These are phyloP conservation scores for Starmerella cellae DNA, from an alignment of 805 yeast genomes.

Conservation along the genomic window DNA sequence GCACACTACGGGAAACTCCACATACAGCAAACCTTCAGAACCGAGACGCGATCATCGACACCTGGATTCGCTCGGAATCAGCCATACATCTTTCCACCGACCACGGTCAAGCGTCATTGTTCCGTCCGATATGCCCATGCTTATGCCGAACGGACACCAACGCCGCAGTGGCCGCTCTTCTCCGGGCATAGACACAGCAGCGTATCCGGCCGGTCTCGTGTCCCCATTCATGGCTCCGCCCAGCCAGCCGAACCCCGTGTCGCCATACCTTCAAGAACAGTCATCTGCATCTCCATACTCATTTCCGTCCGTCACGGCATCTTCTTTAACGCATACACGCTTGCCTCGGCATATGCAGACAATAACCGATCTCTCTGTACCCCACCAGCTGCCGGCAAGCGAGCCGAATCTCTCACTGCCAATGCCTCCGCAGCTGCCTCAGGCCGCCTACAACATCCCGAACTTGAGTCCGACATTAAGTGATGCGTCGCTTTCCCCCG, in stretches of 20 bases:
- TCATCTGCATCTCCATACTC: too few species aligned
- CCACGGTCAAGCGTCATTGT: slow-evolving; percentile 9
- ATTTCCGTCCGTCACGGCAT: too few species aligned
- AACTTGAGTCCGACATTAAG: slow-evolving; percentile 16
- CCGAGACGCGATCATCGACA: neutral
- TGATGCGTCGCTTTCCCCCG: slow-evolving; percentile 15
- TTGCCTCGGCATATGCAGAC: too few species aligned
- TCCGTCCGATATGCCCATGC: too few species aligned
- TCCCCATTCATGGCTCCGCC: slow-evolving; percentile 5
- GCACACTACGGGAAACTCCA: too few species aligned
- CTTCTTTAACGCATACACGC: too few species aligned
- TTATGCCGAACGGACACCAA: too few species aligned
- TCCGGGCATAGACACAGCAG: too few species aligned
- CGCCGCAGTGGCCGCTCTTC: neutral
- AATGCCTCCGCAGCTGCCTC: neutral
- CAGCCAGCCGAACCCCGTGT: neutral
- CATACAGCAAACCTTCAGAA: neutral
- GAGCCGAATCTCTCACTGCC: neutral
- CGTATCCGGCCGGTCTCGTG: too few species aligned
- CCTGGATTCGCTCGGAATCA: slow-evolving; percentile 17
- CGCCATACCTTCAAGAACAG: slow-evolving; percentile 2
- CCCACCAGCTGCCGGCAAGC: too few species aligned
- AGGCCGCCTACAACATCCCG: neutral
- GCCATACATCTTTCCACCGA: slow-evolving; percentile 6
- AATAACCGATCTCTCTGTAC: too few species aligned